Percentiles rank a stretch among this genome's conserved stretches.
These are phyloP conservation scores for Piper betle DNA, from an alignment of 164 flowering plant species.

Conservation along the genomic window DNA sequence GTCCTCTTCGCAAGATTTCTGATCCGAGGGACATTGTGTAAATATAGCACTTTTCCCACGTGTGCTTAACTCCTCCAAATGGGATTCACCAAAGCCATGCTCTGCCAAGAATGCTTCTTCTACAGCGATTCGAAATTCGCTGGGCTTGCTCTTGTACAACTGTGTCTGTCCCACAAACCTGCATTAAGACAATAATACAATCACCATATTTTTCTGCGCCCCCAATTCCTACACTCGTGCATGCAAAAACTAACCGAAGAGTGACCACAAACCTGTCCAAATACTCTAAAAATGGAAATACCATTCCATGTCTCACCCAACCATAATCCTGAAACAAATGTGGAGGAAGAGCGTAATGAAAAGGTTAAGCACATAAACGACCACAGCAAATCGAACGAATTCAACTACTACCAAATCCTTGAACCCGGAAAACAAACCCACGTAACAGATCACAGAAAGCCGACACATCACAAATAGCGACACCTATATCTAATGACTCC, in stretches of 20 bases:
- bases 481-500: too few species aligned
- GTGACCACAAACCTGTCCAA: conserved; percentile 52
- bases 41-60: neutral
- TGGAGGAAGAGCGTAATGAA: neutral
- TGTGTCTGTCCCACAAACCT: conserved; percentile 23
- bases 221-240: neutral
- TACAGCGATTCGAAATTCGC: conserved; percentile 58
- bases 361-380: neutral
- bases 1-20: neutral
- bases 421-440: too few species aligned
- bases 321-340: conserved; percentile 67
- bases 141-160: conserved; percentile 41
- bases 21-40: neutral
- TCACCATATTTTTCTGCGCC: neutral
- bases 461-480: too few species aligned
- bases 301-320: conserved; percentile 74
- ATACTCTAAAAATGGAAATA: conserved; percentile 71
- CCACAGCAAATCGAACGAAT: neutral
- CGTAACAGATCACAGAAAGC: too few species aligned
- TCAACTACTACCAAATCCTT: too few species aligned
- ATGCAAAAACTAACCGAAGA: neutral
- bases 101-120: conserved; percentile 94
- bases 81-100: conserved; percentile 1
- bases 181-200: neutral
- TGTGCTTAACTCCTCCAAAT: neutral